Percentiles rank a stretch among this genome's conserved stretches.
These are phyloP conservation scores for Didymella pomorum DNA, from an alignment of 2,329 filamentous ascomycete genomes.

Conservation along the genomic window DNA sequence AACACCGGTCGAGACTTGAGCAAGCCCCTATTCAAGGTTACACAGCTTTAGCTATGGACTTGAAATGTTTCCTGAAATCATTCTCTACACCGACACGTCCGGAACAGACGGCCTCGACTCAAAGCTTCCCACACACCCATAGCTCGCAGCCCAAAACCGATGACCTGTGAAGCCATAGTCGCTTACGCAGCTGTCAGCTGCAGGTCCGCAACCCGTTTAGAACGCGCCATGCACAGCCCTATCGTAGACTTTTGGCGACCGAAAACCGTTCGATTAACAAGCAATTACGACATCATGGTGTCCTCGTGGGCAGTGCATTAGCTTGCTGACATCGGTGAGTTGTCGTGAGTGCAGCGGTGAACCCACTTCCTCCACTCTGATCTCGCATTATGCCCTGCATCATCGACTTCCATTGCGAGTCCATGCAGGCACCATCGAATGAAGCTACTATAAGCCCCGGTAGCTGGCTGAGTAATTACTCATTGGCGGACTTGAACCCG, in stretches of 20 bases:
- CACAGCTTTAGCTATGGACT: constrained; percentile 11
- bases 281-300: constrained; percentile 29
- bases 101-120: neutral
- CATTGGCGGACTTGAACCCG: neutral
- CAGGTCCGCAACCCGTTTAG: constrained; percentile 29
- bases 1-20: neutral
- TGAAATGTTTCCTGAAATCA: neutral
- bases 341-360: constrained; percentile 11
- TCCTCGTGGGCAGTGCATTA: constrained; percentile 22
- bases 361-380: constrained; percentile 16
- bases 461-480: neutral
- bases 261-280: constrained; percentile 27
- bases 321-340: constrained; percentile 22
- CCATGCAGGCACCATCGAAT: constrained; percentile 18
- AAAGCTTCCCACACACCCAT: constrained; percentile 2
- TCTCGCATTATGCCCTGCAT: constrained; percentile 20
- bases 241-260: constrained; percentile 5
- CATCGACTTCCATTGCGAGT: constrained; percentile 13
- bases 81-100: constrained; percentile 1
- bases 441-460: constrained; percentile 1
- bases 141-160: constrained; percentile 5
- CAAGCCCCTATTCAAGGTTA: constrained; percentile 6
- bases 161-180: constrained; percentile 12
- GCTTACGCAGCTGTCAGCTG: constrained; percentile 35
- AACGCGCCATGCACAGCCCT: constrained; percentile 23